Evolutionary conservation across 208 protist species (phyloP), one percentile per base, ranked within the genome.

Genomic region (Naegleria fowleri): DNA sequence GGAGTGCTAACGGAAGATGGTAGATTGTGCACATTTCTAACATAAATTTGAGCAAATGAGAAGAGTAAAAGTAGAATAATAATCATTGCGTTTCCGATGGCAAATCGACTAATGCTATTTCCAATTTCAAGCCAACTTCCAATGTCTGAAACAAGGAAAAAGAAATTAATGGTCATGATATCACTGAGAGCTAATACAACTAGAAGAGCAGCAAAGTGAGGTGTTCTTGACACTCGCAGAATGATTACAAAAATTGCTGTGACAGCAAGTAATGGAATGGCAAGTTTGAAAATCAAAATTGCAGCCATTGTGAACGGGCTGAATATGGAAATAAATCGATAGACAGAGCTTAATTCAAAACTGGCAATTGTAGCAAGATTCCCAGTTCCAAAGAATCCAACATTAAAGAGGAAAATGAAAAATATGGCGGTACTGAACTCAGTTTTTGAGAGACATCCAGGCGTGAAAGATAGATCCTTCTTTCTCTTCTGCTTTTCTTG

Each of bases 71-170:
- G 25, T n/a, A 91, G 39, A n/a, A 93, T 25, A 25, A 93, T 59
- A 33, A 91, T 93, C 36, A 91, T 43, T 0, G 48, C 36, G 40
- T 93, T 93, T 16, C 43, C 36, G 25, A 93, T 93, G 7, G 89
- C 88, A 86, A 93, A 92, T 51, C 83, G 5, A 59, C 79, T 90
- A 13, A 93, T 92, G 40, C 38, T 36, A 9, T 91, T 88, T 13
- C 92, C 92, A 91, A 93, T 93, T 29, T 93, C 90, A 52, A 86
- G 33, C 92, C 92, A 93, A n/a, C 76, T 90, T 15, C 92, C 92
- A 29, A 25, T 22, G 39, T 83, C 75, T n/a, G 22, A 33, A 16
- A 93, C 90, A 7, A 90, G 39, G 22, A 87, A 85, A 36, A 93
- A 93, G 25, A 93, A 93, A 16, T 84, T 89, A 13, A 93, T 48